Conservation (phyloP, 2,329 filamentous ascomycete genomes). For the Xylariaceae sp. region DNA sequence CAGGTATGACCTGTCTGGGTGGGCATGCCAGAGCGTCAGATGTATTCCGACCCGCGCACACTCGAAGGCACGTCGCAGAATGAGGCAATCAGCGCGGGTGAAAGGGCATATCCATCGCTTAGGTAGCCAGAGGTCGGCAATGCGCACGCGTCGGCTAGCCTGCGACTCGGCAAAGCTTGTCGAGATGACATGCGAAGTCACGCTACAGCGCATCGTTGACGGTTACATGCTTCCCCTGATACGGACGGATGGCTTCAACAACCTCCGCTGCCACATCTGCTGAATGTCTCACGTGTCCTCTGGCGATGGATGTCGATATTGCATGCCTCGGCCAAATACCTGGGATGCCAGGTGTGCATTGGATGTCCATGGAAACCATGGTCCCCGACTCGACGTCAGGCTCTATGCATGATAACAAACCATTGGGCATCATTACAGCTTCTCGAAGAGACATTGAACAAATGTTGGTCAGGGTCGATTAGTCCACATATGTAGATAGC, state of each 20-base stretch:
- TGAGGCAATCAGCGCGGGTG: slow-evolving; percentile 8
- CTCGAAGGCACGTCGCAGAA: background rate
- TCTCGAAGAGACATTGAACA: no score
- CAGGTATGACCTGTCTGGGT: background rate
- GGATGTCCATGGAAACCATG: no score
- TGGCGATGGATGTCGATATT: no score
- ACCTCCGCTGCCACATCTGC: no score
- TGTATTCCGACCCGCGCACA: background rate
- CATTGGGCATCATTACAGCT: no score
- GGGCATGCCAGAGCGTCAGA: background rate
- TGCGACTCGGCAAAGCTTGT: slow-evolving; percentile 16
- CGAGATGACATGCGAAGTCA: slow-evolving; percentile 1
- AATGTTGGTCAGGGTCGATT: no score
- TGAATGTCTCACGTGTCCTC: no score
- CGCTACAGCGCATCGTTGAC: slow-evolving; percentile 2
- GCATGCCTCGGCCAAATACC: no score
- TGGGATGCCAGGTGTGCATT: no score
- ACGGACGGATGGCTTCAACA: no score
- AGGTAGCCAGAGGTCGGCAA: slow-evolving; percentile 13
- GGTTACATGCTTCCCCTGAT: slow-evolving; percentile 5
- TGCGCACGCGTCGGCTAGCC: slow-evolving; percentile 11
- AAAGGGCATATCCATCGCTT: slow-evolving; percentile 15
- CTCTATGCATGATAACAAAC: no score
- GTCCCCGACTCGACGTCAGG: no score
- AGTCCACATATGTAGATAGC: background rate